A percentile compares a stretch with the other conserved stretches of the same genome.
These are phyloP conservation scores for Scutellaria minor DNA, from an alignment of 257 asterid species.

Conservation along the genomic window DNA sequence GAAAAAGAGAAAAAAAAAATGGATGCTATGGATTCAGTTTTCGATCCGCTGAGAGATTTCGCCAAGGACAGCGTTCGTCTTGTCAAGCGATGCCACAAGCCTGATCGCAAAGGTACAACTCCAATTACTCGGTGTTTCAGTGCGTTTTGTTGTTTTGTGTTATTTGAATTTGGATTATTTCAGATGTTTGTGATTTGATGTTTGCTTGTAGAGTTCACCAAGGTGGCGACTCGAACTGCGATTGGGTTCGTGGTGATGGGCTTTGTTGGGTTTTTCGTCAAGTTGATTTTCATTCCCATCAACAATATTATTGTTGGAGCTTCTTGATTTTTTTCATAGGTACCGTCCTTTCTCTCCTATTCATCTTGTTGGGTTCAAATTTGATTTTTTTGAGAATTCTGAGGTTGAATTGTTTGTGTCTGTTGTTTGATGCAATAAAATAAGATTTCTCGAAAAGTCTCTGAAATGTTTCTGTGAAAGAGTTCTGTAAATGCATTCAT, in stretches of 20 bases:
- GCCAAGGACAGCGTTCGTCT: constrained; percentile 52
- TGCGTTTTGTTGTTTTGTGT: background rate
- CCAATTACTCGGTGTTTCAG: background rate
- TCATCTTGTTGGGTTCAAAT: background rate
- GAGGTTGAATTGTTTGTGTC: no score
- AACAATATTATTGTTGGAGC: constrained; percentile 54
- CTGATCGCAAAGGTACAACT: constrained; percentile 52
- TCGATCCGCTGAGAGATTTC: constrained; percentile 52
- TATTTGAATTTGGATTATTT: background rate
- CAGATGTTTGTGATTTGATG: background rate
- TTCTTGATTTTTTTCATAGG: constrained; percentile 22
- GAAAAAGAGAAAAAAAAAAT: constrained; percentile 1
- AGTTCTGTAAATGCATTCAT: background rate
- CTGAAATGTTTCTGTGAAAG: background rate
- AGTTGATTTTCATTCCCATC: constrained; percentile 51
- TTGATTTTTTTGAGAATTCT: background rate
- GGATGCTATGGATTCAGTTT: constrained; percentile 51
- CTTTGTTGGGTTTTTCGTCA: constrained; percentile 53
- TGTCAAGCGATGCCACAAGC: constrained; percentile 55
- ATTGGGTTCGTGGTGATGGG: constrained; percentile 59
- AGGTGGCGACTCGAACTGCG: constrained; percentile 54
- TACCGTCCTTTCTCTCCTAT: background rate
- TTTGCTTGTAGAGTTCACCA: constrained; percentile 39
- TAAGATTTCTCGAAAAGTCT: no score
- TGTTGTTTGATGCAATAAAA: no score